These are phyloP conservation scores for Kluyveromyces sp. DNA, from an alignment of 1,139 yeast species.

Conservation along the genomic window DNA sequence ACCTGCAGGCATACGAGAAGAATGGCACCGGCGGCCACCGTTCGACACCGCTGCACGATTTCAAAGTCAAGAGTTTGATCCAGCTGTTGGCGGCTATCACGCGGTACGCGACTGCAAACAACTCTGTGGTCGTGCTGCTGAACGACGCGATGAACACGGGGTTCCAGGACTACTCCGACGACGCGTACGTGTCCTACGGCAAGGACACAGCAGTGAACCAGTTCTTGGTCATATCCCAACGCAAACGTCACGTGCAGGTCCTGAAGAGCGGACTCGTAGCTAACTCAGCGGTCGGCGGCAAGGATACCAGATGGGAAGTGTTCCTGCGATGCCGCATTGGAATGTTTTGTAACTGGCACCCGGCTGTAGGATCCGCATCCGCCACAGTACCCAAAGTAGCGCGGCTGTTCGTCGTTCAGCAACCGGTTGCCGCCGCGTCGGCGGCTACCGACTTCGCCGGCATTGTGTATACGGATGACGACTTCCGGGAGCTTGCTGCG, in stretches of 20 bases:
- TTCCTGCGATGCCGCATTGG: constrained; percentile 26
- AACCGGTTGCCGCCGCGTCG: too few species aligned
- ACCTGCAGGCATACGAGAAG: constrained; percentile 15
- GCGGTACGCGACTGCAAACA: constrained; percentile 21
- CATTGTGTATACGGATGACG: not conserved
- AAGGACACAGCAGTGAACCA: constrained; percentile 15
- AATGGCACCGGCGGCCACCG: constrained; percentile 5
- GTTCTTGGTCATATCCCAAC: constrained; percentile 21
- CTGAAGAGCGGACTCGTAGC: constrained; percentile 30
- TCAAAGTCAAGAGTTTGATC: constrained; percentile 24
- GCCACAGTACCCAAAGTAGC: not conserved
- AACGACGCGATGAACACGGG: constrained; percentile 31
- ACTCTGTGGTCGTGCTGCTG: constrained; percentile 21
- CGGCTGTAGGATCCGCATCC: not conserved
- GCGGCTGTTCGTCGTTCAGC: constrained; percentile 3
- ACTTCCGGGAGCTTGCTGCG: not conserved
- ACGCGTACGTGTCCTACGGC: constrained; percentile 13
- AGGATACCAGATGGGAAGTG: constrained; percentile 30
- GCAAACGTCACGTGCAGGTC: constrained; percentile 22
- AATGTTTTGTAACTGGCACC: constrained; percentile 27
- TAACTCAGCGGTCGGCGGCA: constrained; percentile 27
- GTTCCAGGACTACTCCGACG: constrained; percentile 16
- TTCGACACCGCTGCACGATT: constrained; percentile 18
- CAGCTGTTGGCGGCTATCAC: constrained; percentile 25
- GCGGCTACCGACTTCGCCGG: not conserved